phyloP scores from a whole-genome alignment of 495 filamentous ascomycete species.

The Astrocystis sublimbata region DNA sequence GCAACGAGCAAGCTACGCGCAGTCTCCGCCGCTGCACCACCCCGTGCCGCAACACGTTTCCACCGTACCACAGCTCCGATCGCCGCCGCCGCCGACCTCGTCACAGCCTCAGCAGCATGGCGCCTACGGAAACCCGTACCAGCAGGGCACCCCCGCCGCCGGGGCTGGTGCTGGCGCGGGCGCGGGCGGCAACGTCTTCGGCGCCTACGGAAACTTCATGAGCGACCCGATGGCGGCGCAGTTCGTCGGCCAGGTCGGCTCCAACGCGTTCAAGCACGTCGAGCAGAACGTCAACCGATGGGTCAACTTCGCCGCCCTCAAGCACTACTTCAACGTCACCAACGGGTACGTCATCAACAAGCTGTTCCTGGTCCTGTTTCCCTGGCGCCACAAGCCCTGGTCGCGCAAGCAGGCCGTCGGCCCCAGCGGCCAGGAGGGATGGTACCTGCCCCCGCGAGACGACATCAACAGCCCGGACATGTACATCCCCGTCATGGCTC shows the following conservation, averaged over 20 bases:
- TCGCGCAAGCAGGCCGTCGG: slow-evolving; percentile 68
- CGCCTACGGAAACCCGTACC: slow-evolving; percentile 77
- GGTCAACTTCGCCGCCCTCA: slow-evolving; percentile 87
- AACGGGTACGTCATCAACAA: slow-evolving; percentile 88
- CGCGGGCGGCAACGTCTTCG: slow-evolving; percentile 60
- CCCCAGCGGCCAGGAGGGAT: slow-evolving; percentile 71
- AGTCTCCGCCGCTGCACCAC: slow-evolving; percentile 95
- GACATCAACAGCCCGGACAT: slow-evolving; percentile 98
- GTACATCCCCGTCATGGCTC: slow-evolving; percentile 95
- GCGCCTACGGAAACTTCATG: slow-evolving; percentile 82
- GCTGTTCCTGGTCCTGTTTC: slow-evolving; percentile 87
- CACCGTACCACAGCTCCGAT: slow-evolving; percentile 97
- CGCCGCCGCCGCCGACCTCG: slow-evolving; percentile 77
- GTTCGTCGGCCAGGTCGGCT: slow-evolving; percentile 92
- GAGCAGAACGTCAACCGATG: slow-evolving; percentile 96
- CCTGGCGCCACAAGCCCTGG: slow-evolving; percentile 97
- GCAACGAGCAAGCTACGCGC: slow-evolving; percentile 84
- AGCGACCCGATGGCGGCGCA: slow-evolving; percentile 90
- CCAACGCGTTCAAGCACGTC: slow-evolving; percentile 82
- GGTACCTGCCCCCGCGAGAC: slow-evolving; percentile 92
- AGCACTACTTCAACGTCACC: slow-evolving; percentile 96
- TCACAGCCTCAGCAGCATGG: slow-evolving; percentile 70
- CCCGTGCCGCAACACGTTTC: slow-evolving; percentile 98
- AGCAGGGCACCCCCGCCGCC: slow-evolving; percentile 52
- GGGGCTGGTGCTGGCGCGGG: no score